Evolutionary conservation across 192 early-diverging fungal species (phyloP).

Genomic region (Coemansia sp.): DNA sequence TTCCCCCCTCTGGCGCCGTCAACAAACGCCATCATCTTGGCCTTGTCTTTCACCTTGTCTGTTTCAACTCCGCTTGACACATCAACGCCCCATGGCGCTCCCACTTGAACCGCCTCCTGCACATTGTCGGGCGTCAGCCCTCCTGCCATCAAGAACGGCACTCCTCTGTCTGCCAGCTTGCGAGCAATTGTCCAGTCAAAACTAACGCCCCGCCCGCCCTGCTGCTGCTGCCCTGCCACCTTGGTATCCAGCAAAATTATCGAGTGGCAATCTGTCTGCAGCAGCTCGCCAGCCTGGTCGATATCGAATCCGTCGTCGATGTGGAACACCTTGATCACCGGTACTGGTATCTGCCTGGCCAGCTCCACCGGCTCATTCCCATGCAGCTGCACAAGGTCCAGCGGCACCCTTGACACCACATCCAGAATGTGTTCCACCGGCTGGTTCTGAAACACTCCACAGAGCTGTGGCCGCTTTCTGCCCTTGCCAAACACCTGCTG

Average conservation of each 20-base stretch:
- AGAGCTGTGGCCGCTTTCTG: conserved; percentile 68
- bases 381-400: conserved; percentile 96
- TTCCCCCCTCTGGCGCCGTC: conserved; percentile 48
- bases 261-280: conserved; percentile 24
- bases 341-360: conserved; percentile 69
- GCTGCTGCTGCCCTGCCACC: conserved; percentile 56
- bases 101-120: conserved; percentile 61
- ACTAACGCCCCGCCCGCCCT: conserved; percentile 73
- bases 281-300: conserved; percentile 10
- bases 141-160: conserved; percentile 86
- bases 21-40: conserved; percentile 75
- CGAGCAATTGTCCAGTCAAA: conserved; percentile 89
- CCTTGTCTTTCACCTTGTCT: conserved; percentile 72
- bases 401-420: conserved; percentile 59
- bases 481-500: background rate
- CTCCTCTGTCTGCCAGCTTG: conserved; percentile 51
- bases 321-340: conserved; percentile 88
- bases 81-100: conserved; percentile 84
- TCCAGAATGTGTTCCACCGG: conserved; percentile 69
- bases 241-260: conserved; percentile 64
- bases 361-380: conserved; percentile 67
- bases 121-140: conserved; percentile 87
- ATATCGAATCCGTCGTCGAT: conserved; percentile 60
- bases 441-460: conserved; percentile 94
- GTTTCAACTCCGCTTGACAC: conserved; percentile 92